phyloP scores from a whole-genome alignment of 306 rosid genomes.

The Astragalus glycyphyllos region DNA sequence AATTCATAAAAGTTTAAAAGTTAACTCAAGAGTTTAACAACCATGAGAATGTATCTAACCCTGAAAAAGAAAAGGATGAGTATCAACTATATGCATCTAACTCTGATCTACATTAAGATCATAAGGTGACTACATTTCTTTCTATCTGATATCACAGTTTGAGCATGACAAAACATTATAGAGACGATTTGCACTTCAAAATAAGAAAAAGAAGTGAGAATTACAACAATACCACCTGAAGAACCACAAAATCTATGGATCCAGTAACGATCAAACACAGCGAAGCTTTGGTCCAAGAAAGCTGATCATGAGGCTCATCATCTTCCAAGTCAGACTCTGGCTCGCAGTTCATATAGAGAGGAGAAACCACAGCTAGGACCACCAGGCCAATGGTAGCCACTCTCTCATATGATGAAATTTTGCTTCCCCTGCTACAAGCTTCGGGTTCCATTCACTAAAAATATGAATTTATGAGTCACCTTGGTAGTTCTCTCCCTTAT shows the following conservation, averaged over 20 bases:
- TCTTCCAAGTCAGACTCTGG: conserved; percentile 55
- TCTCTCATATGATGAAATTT: conserved; percentile 66
- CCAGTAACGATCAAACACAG: conserved; percentile 81
- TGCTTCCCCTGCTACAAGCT: conserved; percentile 51
- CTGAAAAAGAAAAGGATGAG: too few species aligned
- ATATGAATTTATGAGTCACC: conserved; percentile 1
- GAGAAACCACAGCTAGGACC: conserved; percentile 80
- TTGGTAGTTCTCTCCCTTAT: conserved; percentile 10
- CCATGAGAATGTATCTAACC: too few species aligned
- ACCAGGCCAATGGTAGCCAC: conserved; percentile 61
- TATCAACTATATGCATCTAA: too few species aligned
- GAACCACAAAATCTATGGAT: conserved; percentile 92
- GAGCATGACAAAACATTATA: conserved; percentile 49
- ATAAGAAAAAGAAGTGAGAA: conserved; percentile 75
- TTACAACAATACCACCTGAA: conserved; percentile 67
- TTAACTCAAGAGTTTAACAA: too few species aligned
- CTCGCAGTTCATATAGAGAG: conserved; percentile 71
- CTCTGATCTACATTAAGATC: neutral
- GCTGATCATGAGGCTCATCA: conserved; percentile 62
- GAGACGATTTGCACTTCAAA: conserved; percentile 73
- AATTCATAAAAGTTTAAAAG: too few species aligned
- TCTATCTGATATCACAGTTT: conserved; percentile 24
- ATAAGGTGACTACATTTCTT: conserved; percentile 3
- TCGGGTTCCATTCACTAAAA: conserved; percentile 60
- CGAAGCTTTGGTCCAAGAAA: conserved; percentile 56